Percentiles rank a stretch among this genome's conserved stretches.
Evolutionary conservation across 2,329 filamentous ascomycete genomes (phyloP).

Genomic region (Cryphonectria japonica): DNA sequence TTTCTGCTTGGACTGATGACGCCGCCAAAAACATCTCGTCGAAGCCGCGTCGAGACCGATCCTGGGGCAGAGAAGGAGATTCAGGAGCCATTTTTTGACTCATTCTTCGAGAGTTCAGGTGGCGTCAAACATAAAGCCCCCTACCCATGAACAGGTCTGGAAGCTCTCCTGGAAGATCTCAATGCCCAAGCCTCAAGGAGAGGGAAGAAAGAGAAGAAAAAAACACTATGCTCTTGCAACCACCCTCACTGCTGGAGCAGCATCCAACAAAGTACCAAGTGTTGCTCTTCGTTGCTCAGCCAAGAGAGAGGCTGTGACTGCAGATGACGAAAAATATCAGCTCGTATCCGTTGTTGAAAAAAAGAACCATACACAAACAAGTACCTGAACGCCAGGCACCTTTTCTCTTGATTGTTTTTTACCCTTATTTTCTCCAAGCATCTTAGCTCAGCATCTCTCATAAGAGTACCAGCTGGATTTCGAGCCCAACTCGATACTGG

Average conservation of each 20-base stretch:
- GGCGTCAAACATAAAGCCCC: not conserved
- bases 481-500: not conserved
- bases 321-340: not conserved
- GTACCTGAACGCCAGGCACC: not conserved
- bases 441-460: not conserved
- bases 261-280: not conserved
- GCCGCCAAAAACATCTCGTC: not conserved
- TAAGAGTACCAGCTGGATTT: not conserved
- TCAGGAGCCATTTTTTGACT: not conserved
- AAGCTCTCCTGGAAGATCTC: not conserved
- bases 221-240: not conserved
- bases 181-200: not conserved
- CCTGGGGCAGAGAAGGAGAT: not conserved
- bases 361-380: not conserved
- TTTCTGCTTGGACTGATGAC: constrained; percentile 1
- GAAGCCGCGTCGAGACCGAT: not conserved
- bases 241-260: not conserved
- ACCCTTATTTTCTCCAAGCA: not conserved
- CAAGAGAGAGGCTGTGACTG: not conserved
- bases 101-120: not conserved
- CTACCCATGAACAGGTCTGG: not conserved
- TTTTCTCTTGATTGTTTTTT: too few species aligned
- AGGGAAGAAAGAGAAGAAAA: not conserved
- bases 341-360: not conserved
- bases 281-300: not conserved